These are phyloP conservation scores for Anthracocystis walkeri DNA, from an alignment of 1,284 basidiomycete genomes.

Conservation along the genomic window DNA sequence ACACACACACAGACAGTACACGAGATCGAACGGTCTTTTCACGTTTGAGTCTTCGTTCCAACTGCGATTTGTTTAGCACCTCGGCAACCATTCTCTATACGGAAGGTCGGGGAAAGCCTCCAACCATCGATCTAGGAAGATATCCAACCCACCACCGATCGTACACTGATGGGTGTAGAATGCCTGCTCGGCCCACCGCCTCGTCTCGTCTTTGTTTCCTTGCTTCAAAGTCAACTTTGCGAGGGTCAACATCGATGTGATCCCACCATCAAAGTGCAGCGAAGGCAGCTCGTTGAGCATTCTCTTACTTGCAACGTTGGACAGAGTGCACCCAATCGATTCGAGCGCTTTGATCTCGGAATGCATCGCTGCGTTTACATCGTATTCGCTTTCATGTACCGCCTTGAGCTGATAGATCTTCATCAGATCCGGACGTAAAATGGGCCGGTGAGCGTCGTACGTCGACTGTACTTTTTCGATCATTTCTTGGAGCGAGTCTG, in stretches of 20 bases:
- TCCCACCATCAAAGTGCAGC: slow-evolving; percentile 60
- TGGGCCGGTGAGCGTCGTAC: slow-evolving; percentile 42
- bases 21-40: too few species aligned
- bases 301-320: background rate
- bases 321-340: slow-evolving; percentile 40
- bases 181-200: slow-evolving; percentile 53
- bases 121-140: slow-evolving; percentile 61
- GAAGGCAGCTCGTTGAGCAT: slow-evolving; percentile 49
- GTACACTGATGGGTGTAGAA: slow-evolving; percentile 59
- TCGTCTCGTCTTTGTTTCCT: slow-evolving; percentile 14
- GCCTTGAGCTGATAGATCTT: slow-evolving; percentile 51
- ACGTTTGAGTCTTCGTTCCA: background rate
- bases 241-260: slow-evolving; percentile 55
- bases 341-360: slow-evolving; percentile 41
- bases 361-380: slow-evolving; percentile 25
- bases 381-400: slow-evolving; percentile 47
- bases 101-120: slow-evolving; percentile 44
- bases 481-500: slow-evolving; percentile 47
- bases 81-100: slow-evolving; percentile 37
- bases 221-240: slow-evolving; percentile 23
- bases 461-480: slow-evolving; percentile 52
- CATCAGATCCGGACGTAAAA: slow-evolving; percentile 60
- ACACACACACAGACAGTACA: slow-evolving; percentile 5
- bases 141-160: slow-evolving; percentile 59
- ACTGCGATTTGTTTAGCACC: slow-evolving; percentile 11